Percentiles rank a stretch among this genome's conserved stretches.
Conservation (phyloP, 2,329 filamentous ascomycete species). For the Calycina marina region DNA sequence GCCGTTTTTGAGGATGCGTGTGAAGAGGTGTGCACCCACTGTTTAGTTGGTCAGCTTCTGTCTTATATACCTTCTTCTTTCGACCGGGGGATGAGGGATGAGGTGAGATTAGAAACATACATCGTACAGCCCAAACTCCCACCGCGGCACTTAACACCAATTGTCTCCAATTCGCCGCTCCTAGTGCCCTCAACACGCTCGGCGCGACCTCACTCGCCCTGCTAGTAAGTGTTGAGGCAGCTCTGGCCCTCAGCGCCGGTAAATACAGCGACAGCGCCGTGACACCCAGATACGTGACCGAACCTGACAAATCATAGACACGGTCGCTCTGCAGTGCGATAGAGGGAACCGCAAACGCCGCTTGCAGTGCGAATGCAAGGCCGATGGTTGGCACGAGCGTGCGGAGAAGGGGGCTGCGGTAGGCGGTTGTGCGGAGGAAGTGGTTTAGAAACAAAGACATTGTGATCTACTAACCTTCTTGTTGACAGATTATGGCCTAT, state of each 20-base stretch:
- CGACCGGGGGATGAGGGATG: no score
- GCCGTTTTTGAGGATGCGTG: constrained; percentile 42
- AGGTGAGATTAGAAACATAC: no score
- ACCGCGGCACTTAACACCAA: constrained; percentile 37
- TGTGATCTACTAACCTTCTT: no score
- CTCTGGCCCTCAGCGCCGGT: constrained; percentile 39
- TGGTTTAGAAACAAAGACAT: no score
- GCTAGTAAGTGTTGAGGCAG: no score
- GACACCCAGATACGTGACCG: constrained; percentile 37
- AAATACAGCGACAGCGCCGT: constrained; percentile 30
- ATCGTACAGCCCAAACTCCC: constrained; percentile 45
- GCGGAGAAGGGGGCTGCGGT: constrained; percentile 44
- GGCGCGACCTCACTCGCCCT: no score
- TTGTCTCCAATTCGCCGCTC: constrained; percentile 46
- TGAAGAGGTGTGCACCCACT: constrained; percentile 51
- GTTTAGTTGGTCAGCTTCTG: no score
- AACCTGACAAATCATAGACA: constrained; percentile 55
- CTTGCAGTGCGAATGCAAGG: constrained; percentile 48
- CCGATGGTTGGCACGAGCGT: constrained; percentile 46
- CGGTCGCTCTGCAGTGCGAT: constrained; percentile 45
- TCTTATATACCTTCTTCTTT: no score
- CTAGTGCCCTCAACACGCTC: constrained; percentile 29
- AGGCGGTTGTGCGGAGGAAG: constrained; percentile 45
- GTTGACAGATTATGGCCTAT: constrained; percentile 1
- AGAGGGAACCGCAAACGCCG: constrained; percentile 46